Evolutionary conservation across 2,329 filamentous ascomycete species (phyloP), one percentile per base, ranked within the genome.

Genomic region (Fusarium sp.): DNA sequence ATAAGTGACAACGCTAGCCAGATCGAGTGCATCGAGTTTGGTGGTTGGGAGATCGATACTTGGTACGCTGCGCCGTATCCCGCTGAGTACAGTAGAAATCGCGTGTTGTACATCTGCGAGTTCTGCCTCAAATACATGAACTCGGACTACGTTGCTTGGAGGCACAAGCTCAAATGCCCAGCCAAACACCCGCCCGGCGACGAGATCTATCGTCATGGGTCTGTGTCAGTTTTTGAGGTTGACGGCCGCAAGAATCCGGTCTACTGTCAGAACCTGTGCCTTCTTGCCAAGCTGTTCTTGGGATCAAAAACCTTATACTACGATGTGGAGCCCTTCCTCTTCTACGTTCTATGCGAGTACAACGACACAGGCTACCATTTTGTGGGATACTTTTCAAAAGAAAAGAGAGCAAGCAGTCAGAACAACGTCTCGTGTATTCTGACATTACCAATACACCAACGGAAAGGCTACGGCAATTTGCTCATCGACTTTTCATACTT

Each of bases 111-210:
- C 80, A 98, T 99, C 68, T 99, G 96, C 85, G 97, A 99, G 79
- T 99, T 98, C 80, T 99, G 96, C 78, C 85, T 99, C 63, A 99
- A 98, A 81, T 99, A 99, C 82, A 98, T 99, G 94, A 97, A 97
- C 80, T 98, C 96, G 19, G 95, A 98, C 78, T 98, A 97, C 75
- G 96, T 99, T 28, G 95, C 96, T 15, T 98, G 95, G 94, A 89
- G 96, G 54, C 96, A 99, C 81, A 98, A 98, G 82, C 88, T 94
- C 73, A 99, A 99, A 83, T 99, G 96, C 74, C 92, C 94, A 7
- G 94, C 94, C 36, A 98, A 98, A 79, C 94, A 98, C 76, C 97
- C 96, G 5, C 97, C 97, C 0, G 96, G 96, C 24, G 96, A 99
- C 75, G 96, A 99, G 78, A 98, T 99, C 50, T 99, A 99, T 77